Conservation (phyloP, 331 rosid genomes). For the Pyracantha coccinea region DNA sequence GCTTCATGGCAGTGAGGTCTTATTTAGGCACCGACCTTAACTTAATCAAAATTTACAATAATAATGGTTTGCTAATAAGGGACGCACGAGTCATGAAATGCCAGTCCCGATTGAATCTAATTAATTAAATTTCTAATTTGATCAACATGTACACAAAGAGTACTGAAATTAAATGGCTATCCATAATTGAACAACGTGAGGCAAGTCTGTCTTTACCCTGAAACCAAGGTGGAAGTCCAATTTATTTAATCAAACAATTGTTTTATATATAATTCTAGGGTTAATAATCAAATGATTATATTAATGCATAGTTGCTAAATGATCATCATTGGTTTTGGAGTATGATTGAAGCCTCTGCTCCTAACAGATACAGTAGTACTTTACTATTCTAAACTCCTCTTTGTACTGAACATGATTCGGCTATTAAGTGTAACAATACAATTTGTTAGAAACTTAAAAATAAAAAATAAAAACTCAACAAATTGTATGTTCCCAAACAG, state of each 20-base stretch:
- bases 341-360: slow-evolving; percentile 8
- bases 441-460: too few species aligned
- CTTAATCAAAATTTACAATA: background rate
- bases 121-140: background rate
- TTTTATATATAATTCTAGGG: background rate
- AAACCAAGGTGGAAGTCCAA: slow-evolving; percentile 40
- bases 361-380: slow-evolving; percentile 9
- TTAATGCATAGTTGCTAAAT: background rate
- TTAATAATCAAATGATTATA: background rate
- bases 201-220: slow-evolving; percentile 43
- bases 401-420: fast-evolving
- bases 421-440: too few species aligned
- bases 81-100: slow-evolving; percentile 11
- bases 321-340: slow-evolving; percentile 7
- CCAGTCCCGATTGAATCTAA: background rate
- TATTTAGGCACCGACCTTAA: slow-evolving; percentile 18
- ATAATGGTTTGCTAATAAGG: background rate
- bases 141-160: background rate
- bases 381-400: background rate
- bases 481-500: too few species aligned
- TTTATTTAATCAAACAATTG: slow-evolving; percentile 6
- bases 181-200: slow-evolving; percentile 50
- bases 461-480: too few species aligned
- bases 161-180: slow-evolving; percentile 2
- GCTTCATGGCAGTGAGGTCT: slow-evolving; percentile 9